These are phyloP conservation scores for Podaxis rugospora DNA, from an alignment of 768 basidiomycete genomes.

Conservation along the genomic window DNA sequence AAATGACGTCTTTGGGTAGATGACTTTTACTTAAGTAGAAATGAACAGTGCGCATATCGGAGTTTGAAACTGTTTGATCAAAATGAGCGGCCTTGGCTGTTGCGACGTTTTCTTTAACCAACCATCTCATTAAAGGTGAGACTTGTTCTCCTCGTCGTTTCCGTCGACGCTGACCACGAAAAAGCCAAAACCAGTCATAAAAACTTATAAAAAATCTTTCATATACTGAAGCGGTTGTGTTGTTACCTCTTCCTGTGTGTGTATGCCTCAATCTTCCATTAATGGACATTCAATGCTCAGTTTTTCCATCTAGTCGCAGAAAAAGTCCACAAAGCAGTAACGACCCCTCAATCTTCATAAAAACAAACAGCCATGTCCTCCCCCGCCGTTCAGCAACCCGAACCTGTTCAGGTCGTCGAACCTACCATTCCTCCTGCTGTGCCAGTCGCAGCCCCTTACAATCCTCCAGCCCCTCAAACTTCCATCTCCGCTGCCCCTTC, in stretches of 20 bases:
- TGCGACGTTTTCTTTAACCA: slow-evolving; percentile 43
- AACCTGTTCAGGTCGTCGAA: slow-evolving; percentile 47
- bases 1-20: slow-evolving; percentile 20
- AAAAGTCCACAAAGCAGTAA: slow-evolving; percentile 93
- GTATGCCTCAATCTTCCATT: slow-evolving; percentile 22
- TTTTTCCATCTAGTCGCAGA: slow-evolving; percentile 44
- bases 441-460: slow-evolving; percentile 48
- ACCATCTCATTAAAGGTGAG: slow-evolving; percentile 68
- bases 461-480: slow-evolving; percentile 50
- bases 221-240: slow-evolving; percentile 70
- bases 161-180: slow-evolving; percentile 13
- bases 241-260: slow-evolving; percentile 65
- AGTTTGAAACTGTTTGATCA: slow-evolving; percentile 37
- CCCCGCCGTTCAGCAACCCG: slow-evolving; percentile 47
- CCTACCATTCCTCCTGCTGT: slow-evolving; percentile 43
- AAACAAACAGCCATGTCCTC: slow-evolving; percentile 56
- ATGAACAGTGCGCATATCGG: slow-evolving; percentile 37
- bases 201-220: slow-evolving; percentile 65
- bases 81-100: slow-evolving; percentile 20
- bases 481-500: slow-evolving; percentile 67
- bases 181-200: slow-evolving; percentile 63
- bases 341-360: slow-evolving; percentile 57
- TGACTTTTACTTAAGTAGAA: slow-evolving; percentile 9
- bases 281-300: slow-evolving; percentile 13
- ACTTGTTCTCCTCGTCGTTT: slow-evolving; percentile 18